phyloP scores from a whole-genome alignment of 306 rosid genomes.

The Cajanus cajan region DNA sequence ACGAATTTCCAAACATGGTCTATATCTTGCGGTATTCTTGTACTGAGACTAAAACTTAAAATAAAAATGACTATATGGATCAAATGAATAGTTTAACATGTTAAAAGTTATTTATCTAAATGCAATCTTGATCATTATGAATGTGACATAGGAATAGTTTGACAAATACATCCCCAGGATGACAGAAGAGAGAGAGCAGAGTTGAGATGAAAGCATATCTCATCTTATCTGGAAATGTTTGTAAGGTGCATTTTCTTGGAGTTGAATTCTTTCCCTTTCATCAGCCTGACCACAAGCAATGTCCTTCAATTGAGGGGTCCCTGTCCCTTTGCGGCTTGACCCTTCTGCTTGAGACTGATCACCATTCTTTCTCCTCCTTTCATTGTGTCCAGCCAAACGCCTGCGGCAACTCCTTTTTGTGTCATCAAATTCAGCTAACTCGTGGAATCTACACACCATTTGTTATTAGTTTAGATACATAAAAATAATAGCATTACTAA shows the following conservation, averaged over 20 bases:
- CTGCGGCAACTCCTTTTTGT: conserved; percentile 67
- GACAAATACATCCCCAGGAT: conserved; percentile 21
- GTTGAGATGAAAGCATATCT: conserved; percentile 11
- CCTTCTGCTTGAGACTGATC: conserved; percentile 56
- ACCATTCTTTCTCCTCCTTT: conserved; percentile 59
- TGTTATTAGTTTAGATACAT: neutral
- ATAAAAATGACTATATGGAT: too few species aligned
- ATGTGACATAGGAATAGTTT: neutral
- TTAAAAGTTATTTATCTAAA: neutral
- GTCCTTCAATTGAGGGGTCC: conserved; percentile 42
- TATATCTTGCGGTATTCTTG: too few species aligned
- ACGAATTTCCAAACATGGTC: too few species aligned
- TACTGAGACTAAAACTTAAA: too few species aligned
- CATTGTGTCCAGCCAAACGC: conserved; percentile 74
- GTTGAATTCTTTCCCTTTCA: conserved; percentile 51
- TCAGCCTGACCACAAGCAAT: conserved; percentile 42
- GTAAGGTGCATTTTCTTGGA: conserved; percentile 43
- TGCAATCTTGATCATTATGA: neutral
- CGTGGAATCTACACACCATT: conserved; percentile 57
- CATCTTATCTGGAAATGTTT: conserved; percentile 55
- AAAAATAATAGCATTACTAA: neutral
- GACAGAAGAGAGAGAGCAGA: conserved; percentile 87
- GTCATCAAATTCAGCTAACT: conserved; percentile 64
- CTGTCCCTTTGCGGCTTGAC: conserved; percentile 44
- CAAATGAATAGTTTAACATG: too few species aligned